Conservation (phyloP, 371 early-diverging fungal genomes). For the Hamiltosporidium tvaerminnensis region DNA sequence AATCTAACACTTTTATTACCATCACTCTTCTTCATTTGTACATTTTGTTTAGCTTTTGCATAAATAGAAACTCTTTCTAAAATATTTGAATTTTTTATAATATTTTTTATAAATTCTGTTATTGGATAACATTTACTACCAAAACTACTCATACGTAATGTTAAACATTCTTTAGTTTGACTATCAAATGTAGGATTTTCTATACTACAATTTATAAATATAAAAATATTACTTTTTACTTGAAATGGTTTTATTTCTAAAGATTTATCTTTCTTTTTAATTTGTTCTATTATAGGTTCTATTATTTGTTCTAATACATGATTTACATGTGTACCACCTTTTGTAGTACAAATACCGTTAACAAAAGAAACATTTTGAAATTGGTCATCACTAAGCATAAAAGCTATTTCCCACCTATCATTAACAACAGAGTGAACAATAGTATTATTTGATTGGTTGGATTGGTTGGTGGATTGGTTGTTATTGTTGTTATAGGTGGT, state of each 20-base stretch:
- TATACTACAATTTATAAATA: constrained; percentile 86
- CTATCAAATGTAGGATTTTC: constrained; percentile 96
- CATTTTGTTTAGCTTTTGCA: constrained; percentile 66
- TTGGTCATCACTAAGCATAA: constrained; percentile 77
- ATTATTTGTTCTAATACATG: constrained; percentile 74
- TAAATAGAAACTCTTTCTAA: constrained; percentile 65
- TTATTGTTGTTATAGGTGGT: too few relatives aligned
- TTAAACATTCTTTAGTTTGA: constrained; percentile 95
- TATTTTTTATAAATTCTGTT: constrained; percentile 67
- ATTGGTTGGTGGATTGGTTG: too few relatives aligned
- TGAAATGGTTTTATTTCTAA: constrained; percentile 62
- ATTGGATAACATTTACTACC: constrained; percentile 66
- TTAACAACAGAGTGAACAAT: constrained; percentile 61
- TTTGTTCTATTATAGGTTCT: constrained; percentile 58
- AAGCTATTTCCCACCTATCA: constrained; percentile 88
- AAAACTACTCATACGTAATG: constrained; percentile 64
- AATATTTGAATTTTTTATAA: constrained; percentile 62
- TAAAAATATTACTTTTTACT: constrained; percentile 72
- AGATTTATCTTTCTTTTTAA: constrained; percentile 64
- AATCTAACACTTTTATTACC: constrained; percentile 60
- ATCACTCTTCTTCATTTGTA: constrained; percentile 77
- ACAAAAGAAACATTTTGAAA: constrained; percentile 93
- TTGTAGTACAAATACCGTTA: constrained; percentile 83
- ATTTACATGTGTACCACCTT: constrained; percentile 87
- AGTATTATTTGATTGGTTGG: constrained; percentile 23